These are phyloP conservation scores for Picocystis sp. DNA, from an alignment of 163 green algal species.

Conservation along the genomic window DNA sequence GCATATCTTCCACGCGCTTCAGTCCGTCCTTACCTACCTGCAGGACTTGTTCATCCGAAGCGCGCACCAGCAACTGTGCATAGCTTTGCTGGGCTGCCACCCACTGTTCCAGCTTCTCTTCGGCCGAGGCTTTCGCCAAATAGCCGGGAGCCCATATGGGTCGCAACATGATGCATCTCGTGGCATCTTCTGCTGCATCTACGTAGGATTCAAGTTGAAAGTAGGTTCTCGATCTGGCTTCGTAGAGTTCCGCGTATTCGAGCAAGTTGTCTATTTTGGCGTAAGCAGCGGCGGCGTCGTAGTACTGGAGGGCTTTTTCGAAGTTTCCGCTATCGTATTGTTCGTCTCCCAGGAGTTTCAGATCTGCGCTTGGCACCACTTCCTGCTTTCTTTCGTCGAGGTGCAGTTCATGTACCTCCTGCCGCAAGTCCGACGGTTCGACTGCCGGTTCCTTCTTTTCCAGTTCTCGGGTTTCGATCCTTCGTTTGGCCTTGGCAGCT, in stretches of 20 bases:
- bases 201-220: slow-evolving; percentile 1
- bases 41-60: too few relatives aligned
- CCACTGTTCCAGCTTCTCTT: too few relatives aligned
- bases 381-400: slow-evolving; percentile 1
- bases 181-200: slow-evolving; percentile 6
- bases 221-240: slow-evolving; percentile 3
- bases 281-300: slow-evolving; percentile 9
- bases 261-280: background rate
- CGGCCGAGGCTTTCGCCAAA: too few relatives aligned
- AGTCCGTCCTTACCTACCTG: too few relatives aligned
- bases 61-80: too few relatives aligned
- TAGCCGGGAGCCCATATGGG: too few relatives aligned
- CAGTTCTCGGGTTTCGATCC: background rate
- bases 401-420: background rate
- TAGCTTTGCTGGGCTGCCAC: too few relatives aligned
- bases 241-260: slow-evolving; percentile 12
- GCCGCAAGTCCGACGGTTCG: background rate
- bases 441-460: background rate
- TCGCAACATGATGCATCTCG: too few relatives aligned
- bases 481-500: background rate
- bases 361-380: slow-evolving; percentile 6
- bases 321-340: slow-evolving; percentile 5
- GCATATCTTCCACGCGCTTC: too few relatives aligned
- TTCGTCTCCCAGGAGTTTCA: slow-evolving; percentile 16
- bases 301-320: slow-evolving; percentile 12